These are phyloP conservation scores for Kluyveromyces wickerhamii DNA, from an alignment of 805 yeast genomes.

Conservation along the genomic window DNA sequence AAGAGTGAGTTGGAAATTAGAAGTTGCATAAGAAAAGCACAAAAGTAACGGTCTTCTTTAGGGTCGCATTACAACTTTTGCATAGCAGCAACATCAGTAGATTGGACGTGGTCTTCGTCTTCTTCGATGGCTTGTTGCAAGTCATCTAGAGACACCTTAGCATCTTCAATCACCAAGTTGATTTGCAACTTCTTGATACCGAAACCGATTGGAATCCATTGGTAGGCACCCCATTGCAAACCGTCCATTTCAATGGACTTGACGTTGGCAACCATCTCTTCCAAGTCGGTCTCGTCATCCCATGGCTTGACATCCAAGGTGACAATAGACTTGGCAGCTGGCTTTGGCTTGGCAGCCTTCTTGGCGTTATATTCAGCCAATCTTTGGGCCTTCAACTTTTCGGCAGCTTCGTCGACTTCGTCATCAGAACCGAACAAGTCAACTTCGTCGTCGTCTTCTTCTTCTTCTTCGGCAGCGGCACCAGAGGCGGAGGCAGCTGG, in stretches of 20 bases:
- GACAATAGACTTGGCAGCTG: conserved; percentile 97
- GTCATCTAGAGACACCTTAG: conserved; percentile 85
- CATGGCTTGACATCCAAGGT: conserved; percentile 98
- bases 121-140: conserved; percentile 69
- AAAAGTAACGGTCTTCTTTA: too few species aligned
- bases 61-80: conserved; percentile 74
- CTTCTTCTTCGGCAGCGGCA: conserved; percentile 53
- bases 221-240: conserved; percentile 96
- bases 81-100: conserved; percentile 98
- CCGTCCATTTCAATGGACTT: conserved; percentile 85
- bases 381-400: conserved; percentile 94
- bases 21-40: too few species aligned
- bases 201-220: conserved; percentile 94
- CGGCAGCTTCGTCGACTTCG: conserved; percentile 95
- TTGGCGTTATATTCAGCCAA: conserved; percentile 95
- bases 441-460: conserved; percentile 75
- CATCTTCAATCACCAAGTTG: conserved; percentile 97
- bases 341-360: conserved; percentile 95
- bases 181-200: conserved; percentile 99
- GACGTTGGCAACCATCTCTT: conserved; percentile 78
- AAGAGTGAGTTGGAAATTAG: too few species aligned
- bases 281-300: conserved; percentile 98
- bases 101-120: conserved; percentile 99
- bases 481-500: conserved; percentile 62
- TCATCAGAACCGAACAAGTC: conserved; percentile 92